These are phyloP conservation scores for Salicornia ramosissima DNA, from an alignment of 148 eudicot genomes.

Conservation along the genomic window DNA sequence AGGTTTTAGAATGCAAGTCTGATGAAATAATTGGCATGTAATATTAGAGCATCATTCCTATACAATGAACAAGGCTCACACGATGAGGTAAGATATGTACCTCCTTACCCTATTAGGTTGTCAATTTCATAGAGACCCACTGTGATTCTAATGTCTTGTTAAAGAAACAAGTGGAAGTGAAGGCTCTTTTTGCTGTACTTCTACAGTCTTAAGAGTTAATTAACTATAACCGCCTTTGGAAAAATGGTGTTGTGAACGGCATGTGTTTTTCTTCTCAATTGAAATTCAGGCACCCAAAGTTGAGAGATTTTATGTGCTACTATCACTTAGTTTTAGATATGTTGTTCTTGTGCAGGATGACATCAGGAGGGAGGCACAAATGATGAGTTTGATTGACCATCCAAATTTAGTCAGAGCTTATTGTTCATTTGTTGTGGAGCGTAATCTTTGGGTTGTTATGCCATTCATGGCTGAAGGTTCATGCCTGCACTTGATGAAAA, in stretches of 20 bases:
- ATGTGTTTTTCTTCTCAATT: not conserved
- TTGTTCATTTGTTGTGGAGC: slow-evolving; percentile 93
- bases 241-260: not conserved
- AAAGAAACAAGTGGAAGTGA: no score
- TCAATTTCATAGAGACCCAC: no score
- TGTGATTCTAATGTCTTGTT: no score
- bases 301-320: not conserved
- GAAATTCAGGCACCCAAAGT: not conserved
- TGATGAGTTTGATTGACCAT: slow-evolving; percentile 93
- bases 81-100: no score
- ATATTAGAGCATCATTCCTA: no score
- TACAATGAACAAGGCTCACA: no score
- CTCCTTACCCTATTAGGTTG: no score
- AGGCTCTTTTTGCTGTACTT: no score
- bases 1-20: no score
- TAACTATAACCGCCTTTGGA: not conserved
- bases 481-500: slow-evolving; percentile 91
- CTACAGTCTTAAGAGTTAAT: not conserved
- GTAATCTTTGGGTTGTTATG: slow-evolving; percentile 92
- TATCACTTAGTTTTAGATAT: not conserved
- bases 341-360: slow-evolving; percentile 58
- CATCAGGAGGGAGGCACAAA: slow-evolving; percentile 94
- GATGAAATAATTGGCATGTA: no score
- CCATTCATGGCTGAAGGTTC: slow-evolving; percentile 99
- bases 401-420: slow-evolving; percentile 78